Evolutionary conservation across 805 yeast species (phyloP).

Genomic region (Zygosaccharomyces gambellarensis): DNA sequence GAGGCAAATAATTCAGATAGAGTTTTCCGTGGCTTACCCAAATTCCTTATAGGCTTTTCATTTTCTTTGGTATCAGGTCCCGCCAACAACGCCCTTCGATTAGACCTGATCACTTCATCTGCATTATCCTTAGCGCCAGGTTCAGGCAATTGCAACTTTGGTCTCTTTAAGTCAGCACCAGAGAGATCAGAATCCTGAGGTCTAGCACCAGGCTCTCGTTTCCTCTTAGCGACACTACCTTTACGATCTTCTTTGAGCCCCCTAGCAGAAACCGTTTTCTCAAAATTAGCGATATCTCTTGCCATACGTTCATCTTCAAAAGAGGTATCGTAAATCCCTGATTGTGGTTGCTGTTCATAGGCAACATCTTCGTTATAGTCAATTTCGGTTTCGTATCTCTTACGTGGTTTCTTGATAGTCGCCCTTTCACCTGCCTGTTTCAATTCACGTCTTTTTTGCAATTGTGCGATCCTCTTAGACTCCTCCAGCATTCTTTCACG

Average conservation of each 20-base stretch:
- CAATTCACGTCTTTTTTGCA: conserved; percentile 76
- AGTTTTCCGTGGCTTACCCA: conserved; percentile 1
- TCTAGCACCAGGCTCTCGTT: neutral
- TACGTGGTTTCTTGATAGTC: conserved; percentile 45
- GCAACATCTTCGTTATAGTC: conserved; percentile 84
- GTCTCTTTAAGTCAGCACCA: conserved; percentile 21
- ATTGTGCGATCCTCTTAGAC: conserved; percentile 63
- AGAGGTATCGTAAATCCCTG: conserved; percentile 62
- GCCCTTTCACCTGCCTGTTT: conserved; percentile 71
- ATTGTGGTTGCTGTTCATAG: conserved; percentile 63
- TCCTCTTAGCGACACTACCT: conserved; percentile 5
- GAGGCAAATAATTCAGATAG: conserved; percentile 26
- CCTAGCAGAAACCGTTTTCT: conserved; percentile 37
- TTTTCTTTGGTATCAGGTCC: neutral
- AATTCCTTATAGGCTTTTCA: conserved; percentile 12
- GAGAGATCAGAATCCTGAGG: conserved; percentile 11
- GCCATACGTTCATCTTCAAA: conserved; percentile 50
- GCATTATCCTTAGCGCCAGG: conserved; percentile 28
- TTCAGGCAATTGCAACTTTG: conserved; percentile 33
- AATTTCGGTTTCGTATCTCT: conserved; percentile 53
- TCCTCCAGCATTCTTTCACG: conserved; percentile 81
- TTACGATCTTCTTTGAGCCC: conserved; percentile 42
- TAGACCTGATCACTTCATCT: conserved; percentile 9
- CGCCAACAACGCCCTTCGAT: neutral
- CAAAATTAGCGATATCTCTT: conserved; percentile 40